phyloP scores from a whole-genome alignment of 768 basidiomycete genomes.

The Termitomyces sp. region DNA sequence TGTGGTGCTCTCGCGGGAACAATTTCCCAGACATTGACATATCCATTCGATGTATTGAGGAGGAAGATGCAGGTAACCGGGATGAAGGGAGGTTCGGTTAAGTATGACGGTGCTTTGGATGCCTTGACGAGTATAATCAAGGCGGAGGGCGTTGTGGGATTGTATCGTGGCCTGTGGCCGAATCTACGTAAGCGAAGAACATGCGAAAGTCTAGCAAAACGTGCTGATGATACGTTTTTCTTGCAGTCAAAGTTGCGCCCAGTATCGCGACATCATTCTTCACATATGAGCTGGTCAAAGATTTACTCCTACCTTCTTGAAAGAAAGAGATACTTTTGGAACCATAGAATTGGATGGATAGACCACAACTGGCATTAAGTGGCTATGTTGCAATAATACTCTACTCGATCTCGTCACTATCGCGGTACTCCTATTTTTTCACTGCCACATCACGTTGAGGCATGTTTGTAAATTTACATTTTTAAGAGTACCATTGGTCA shows the following conservation, averaged over 20 bases:
- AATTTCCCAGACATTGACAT: slow-evolving; percentile 91
- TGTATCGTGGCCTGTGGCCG: slow-evolving; percentile 88
- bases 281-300: slow-evolving; percentile 65
- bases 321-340: slow-evolving; percentile 7
- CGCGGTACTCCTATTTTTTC: neutral
- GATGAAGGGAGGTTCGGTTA: slow-evolving; percentile 56
- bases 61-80: slow-evolving; percentile 95
- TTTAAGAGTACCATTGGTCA: no score
- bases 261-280: slow-evolving; percentile 86
- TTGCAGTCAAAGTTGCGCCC: slow-evolving; percentile 81
- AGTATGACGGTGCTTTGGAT: slow-evolving; percentile 79
- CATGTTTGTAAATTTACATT: neutral
- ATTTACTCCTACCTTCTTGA: slow-evolving; percentile 26
- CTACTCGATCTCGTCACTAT: slow-evolving; percentile 4
- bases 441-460: neutral
- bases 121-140: slow-evolving; percentile 64
- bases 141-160: slow-evolving; percentile 68
- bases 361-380: slow-evolving; percentile 1
- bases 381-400: neutral
- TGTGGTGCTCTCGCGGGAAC: slow-evolving; percentile 87
- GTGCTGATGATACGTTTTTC: slow-evolving; percentile 5
- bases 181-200: slow-evolving; percentile 63
- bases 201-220: neutral
- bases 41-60: slow-evolving; percentile 91
- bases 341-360: slow-evolving; percentile 12